Evolutionary conservation across 768 basidiomycete species (phyloP), one percentile per base, ranked within the genome.

Genomic region (Auriscalpium microsporum): DNA sequence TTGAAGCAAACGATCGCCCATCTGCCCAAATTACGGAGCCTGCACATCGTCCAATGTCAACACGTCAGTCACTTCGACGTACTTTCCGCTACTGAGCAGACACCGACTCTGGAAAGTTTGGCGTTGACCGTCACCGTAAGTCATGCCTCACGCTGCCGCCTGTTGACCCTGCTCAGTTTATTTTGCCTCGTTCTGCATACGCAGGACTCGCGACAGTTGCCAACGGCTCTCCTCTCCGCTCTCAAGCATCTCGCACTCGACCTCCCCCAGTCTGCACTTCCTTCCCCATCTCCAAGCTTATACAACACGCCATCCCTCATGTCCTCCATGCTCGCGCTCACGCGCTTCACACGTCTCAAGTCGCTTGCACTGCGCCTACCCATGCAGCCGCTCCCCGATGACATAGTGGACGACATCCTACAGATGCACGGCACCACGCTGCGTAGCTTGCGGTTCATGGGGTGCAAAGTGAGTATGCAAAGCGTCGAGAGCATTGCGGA

Each of bases 31-130:
- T 73, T 90, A 10, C 67, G 69, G 9, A 79, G 78, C 6, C 72
- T 90, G 3, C 84, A 88, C 65, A 66, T 89, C 28, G 64, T 87
- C 33, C 74, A 73, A 4, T 89, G 87, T 65, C 67, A 76, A 7
- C 79, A 79, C 56, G 64, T 85, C 36, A 75, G 81, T 45, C 83
- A 88, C 59, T 53, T 64, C 9, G 61, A 67, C 36, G 68, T 86
- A 8, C 71, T 89, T 35, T 69, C 68, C 14, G 67, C 77, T 19
- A 67, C 78, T 10, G 56, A 65, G 7, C 58, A 79, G 48, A 81
- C 79, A 0, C 85, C 85, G 0, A 63, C 71, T 7, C 73, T 90
- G 10, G 78, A 80, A 59, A 81, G 75, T 54, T 71, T 90, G 0
- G 82, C 85, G 1, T 71, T 88, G 33, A 81, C 82, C 14, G 74